Conservation (phyloP, 139 green algal species). For the Chlorella vulgaris region DNA sequence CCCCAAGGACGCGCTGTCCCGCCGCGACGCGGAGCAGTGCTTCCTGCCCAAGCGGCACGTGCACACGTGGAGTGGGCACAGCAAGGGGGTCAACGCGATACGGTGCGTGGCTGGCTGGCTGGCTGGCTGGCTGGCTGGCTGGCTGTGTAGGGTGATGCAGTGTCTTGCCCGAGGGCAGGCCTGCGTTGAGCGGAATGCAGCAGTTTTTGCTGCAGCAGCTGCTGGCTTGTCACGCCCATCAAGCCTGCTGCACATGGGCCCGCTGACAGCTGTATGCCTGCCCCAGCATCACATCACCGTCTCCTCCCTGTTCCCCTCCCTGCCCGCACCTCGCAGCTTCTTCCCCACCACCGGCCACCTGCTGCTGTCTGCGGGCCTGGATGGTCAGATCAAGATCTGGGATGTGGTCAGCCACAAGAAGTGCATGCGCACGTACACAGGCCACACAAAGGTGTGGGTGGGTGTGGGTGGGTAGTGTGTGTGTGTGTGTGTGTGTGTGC, state of each 20-base stretch:
- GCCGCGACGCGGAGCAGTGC: constrained; percentile 67
- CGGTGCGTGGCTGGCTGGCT: constrained; percentile 17
- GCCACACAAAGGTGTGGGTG: constrained; percentile 81
- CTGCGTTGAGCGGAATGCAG: neutral
- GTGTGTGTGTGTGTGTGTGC: neutral
- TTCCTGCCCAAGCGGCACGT: constrained; percentile 94
- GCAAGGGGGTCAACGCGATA: constrained; percentile 92
- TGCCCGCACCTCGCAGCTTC: constrained; percentile 60
- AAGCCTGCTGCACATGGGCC: too few relatives aligned
- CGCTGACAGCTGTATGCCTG: too few relatives aligned
- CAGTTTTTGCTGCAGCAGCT: neutral
- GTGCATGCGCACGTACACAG: constrained; percentile 97
- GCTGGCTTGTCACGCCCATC: neutral
- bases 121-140: neutral
- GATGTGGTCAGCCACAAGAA: constrained; percentile 85
- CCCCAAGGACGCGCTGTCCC: constrained; percentile 54
- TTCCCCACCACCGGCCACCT: constrained; percentile 93
- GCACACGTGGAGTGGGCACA: constrained; percentile 94
- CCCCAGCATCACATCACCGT: too few relatives aligned
- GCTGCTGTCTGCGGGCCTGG: constrained; percentile 92
- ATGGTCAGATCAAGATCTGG: constrained; percentile 98
- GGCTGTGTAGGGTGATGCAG: neutral
- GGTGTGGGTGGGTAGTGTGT: neutral
- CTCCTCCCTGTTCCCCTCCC: neutral
- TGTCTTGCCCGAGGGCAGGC: neutral